Conservation (phyloP, 345 rosid species). For the Zanthoxylum bungeanum region DNA sequence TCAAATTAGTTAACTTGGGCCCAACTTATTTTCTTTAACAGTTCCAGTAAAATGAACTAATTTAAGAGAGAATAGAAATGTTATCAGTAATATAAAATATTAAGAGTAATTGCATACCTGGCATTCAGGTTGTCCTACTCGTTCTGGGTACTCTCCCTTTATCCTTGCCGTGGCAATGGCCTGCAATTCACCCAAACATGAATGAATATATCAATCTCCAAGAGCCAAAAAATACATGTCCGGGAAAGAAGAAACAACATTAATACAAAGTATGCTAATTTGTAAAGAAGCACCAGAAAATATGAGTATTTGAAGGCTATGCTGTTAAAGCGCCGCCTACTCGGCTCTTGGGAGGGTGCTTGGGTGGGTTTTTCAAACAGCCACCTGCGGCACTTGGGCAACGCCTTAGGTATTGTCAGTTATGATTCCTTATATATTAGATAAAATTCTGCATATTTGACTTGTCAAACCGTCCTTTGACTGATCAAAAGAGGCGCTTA, state of each 20-base stretch:
- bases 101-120: conserved; percentile 55
- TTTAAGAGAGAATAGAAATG: neutral
- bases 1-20: neutral
- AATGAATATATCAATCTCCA: conserved; percentile 20
- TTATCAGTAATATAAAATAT: neutral
- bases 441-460: too few species aligned
- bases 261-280: conserved; percentile 1
- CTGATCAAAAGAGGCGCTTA: too few species aligned
- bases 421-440: too few species aligned
- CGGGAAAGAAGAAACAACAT: neutral
- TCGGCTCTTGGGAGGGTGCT: neutral
- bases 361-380: too few species aligned
- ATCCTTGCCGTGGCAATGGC: conserved; percentile 91
- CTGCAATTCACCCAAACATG: conserved; percentile 38
- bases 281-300: neutral
- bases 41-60: neutral
- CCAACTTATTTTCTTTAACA: neutral
- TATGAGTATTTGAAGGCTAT: neutral
- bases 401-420: too few species aligned
- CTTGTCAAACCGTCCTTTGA: too few species aligned
- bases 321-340: too few species aligned
- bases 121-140: conserved; percentile 94
- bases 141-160: conserved; percentile 96
- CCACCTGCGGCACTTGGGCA: too few species aligned
- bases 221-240: neutral